phyloP scores from a whole-genome alignment of 192 early-diverging fungal genomes.

The Coemansia sp. region DNA sequence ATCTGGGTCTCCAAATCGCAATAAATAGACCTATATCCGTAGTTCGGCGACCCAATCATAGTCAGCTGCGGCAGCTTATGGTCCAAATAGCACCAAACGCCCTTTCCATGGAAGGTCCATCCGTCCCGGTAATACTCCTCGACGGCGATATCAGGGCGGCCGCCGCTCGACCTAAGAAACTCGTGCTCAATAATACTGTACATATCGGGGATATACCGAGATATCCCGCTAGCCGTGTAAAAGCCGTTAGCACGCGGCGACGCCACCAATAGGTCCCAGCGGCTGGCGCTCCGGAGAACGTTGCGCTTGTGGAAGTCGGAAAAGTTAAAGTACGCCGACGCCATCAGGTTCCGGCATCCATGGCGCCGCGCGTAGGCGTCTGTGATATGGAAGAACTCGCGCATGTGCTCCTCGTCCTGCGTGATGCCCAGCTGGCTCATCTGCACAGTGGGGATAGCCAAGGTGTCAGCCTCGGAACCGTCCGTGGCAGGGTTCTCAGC shows the following conservation, averaged over 20 bases:
- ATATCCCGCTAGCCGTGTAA: conserved; percentile 79
- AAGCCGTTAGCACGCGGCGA: conserved; percentile 97
- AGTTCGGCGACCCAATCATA: conserved; percentile 92
- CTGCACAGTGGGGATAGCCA: conserved; percentile 82
- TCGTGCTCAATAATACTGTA: conserved; percentile 84
- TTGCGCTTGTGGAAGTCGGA: conserved; percentile 63
- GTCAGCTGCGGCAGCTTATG: conserved; percentile 68
- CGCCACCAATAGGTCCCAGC: conserved; percentile 75
- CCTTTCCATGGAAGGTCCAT: conserved; percentile 98
- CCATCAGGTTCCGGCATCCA: conserved; percentile 67
- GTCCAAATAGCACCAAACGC: conserved; percentile 73
- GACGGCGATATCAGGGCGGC: conserved; percentile 57
- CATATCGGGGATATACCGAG: conserved; percentile 82
- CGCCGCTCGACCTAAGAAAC: conserved; percentile 59
- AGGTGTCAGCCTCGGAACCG: conserved; percentile 56
- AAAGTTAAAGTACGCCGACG: conserved; percentile 96
- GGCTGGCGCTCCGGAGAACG: conserved; percentile 60
- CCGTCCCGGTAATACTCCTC: conserved; percentile 74
- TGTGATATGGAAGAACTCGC: conserved; percentile 62
- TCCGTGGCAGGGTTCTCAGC: conserved; percentile 4
- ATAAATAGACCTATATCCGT: conserved; percentile 87
- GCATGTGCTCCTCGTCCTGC: conserved; percentile 74
- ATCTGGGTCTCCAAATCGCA: conserved; percentile 89
- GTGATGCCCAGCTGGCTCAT: conserved; percentile 77
- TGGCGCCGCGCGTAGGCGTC: conserved; percentile 30